Evolutionary conservation across 441 rosid species (phyloP).

Genomic region (Euphorbia celastroides): DNA sequence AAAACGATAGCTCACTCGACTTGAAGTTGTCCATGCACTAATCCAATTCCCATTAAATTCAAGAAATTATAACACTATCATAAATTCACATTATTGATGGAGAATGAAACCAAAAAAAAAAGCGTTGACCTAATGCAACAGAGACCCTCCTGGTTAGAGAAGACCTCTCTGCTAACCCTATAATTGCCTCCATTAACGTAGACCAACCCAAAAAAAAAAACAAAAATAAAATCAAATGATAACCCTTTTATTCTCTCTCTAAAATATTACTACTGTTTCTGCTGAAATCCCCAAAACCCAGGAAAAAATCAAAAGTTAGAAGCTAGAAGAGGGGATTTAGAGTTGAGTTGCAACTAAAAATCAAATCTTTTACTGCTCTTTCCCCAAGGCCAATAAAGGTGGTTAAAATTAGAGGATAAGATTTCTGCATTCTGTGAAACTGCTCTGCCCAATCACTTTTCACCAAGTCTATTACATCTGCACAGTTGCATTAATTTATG

Average conservation of each 20-base stretch:
- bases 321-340: constrained; percentile 15
- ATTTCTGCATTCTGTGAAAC: constrained; percentile 41
- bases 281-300: constrained; percentile 28
- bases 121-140: constrained; percentile 25
- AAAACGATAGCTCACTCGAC: too few species aligned
- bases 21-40: too few species aligned
- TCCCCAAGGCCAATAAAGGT: neutral
- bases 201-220: neutral
- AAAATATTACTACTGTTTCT: neutral
- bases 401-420: constrained; percentile 31
- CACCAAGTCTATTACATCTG: constrained; percentile 20
- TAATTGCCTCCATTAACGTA: constrained; percentile 1
- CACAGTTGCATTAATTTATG: neutral
- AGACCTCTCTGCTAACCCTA: neutral
- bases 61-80: too few species aligned
- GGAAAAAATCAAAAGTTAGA: constrained; percentile 18
- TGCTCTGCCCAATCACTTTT: constrained; percentile 29
- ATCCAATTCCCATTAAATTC: too few species aligned
- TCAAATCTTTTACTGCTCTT: neutral
- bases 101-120: neutral
- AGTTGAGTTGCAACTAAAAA: constrained; percentile 7
- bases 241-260: constrained; percentile 5
- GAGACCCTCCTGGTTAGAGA: constrained; percentile 17
- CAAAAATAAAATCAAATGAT: too few species aligned
- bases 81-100: too few species aligned